Evolutionary conservation across 73 alveolate species (phyloP).

Genomic region (Symbiodinium pilosum): DNA sequence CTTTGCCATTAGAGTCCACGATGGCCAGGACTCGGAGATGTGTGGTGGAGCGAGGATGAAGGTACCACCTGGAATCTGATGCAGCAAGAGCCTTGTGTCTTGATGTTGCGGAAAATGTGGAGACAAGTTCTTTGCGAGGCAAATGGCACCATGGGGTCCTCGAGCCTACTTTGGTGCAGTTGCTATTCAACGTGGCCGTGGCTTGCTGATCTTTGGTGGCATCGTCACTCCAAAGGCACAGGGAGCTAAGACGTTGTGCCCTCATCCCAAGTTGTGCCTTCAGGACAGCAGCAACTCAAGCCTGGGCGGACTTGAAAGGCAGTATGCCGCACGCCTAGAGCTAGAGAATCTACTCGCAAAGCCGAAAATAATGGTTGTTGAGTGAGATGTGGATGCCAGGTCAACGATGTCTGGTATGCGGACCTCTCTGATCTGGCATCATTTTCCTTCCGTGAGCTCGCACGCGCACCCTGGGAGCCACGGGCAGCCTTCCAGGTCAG

Average conservation of each 20-base stretch:
- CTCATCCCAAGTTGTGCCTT: neutral
- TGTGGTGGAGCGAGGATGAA: constrained; percentile 72
- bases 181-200: neutral
- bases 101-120: neutral
- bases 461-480: constrained; percentile 68
- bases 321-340: constrained; percentile 16
- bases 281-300: constrained; percentile 34
- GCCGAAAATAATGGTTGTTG: neutral
- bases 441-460: constrained; percentile 40
- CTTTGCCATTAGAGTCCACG: neutral
- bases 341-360: neutral
- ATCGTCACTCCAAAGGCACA: constrained; percentile 32
- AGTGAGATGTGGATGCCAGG: constrained; percentile 10
- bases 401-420: constrained; percentile 75
- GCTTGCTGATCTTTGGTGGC: constrained; percentile 82
- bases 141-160: constrained; percentile 66
- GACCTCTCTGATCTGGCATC: neutral
- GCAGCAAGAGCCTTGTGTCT: constrained; percentile 20
- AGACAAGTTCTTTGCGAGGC: neutral
- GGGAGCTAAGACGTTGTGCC: too few relatives aligned
- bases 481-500: constrained; percentile 88
- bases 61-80: constrained; percentile 68
- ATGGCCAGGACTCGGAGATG: constrained; percentile 71
- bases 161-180: constrained; percentile 80
- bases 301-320: constrained; percentile 24